Percentiles rank a stretch among this genome's conserved stretches.
phyloP scores from a whole-genome alignment of 2,329 filamentous ascomycete genomes.

The Tolypocladium endophyticum region DNA sequence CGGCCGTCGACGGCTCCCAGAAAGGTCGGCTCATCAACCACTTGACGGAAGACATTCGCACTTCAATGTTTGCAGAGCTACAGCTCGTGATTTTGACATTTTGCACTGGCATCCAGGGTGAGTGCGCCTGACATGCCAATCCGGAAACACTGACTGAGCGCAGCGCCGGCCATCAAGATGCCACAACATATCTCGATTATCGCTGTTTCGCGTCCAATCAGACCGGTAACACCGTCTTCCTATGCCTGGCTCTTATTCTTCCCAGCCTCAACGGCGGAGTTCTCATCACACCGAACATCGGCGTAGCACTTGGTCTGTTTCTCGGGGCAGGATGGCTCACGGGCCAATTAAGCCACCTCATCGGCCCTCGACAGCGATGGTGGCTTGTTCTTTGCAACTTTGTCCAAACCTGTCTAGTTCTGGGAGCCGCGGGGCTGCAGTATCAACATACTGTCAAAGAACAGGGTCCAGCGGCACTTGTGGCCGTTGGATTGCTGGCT shows the following conservation, averaged over 20 bases:
- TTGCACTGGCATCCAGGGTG: conserved; percentile 40
- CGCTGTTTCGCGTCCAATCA: conserved; percentile 55
- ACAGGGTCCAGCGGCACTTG: conserved; percentile 26
- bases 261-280: conserved; percentile 34
- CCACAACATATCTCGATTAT: conserved; percentile 49
- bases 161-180: conserved; percentile 25
- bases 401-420: conserved; percentile 43
- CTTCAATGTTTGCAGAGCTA: conserved; percentile 30
- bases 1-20: not conserved
- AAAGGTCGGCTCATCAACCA: conserved; percentile 4
- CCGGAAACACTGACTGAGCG: not conserved
- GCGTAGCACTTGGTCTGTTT: conserved; percentile 43
- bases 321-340: conserved; percentile 42
- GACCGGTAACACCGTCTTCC: conserved; percentile 54
- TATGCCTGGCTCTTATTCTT: conserved; percentile 39
- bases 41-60: conserved; percentile 20
- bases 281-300: conserved; percentile 45
- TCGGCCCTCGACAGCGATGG: conserved; percentile 37
- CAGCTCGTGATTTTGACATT: conserved; percentile 37
- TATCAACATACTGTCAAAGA: conserved; percentile 24
- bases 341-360: conserved; percentile 43
- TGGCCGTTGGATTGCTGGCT: conserved; percentile 39
- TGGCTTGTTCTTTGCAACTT: conserved; percentile 46
- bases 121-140: not conserved
- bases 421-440: conserved; percentile 39